Evolutionary conservation across 2,329 filamentous ascomycete genomes (phyloP).

Genomic region (Cytospora schulzeri): DNA sequence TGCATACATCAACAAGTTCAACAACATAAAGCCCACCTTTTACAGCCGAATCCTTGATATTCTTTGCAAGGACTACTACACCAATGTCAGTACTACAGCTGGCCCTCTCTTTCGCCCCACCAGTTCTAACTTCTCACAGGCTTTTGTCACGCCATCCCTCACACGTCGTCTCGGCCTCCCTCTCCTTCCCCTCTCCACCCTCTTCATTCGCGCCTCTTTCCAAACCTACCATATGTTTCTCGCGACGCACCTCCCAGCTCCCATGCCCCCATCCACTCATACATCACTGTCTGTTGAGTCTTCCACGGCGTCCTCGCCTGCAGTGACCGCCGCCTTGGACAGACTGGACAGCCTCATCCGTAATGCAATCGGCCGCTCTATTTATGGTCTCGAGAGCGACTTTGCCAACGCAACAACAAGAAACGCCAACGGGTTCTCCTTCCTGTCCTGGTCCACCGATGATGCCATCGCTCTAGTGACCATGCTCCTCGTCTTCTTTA

Average conservation of each 20-base stretch:
- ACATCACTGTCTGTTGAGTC: constrained; percentile 68
- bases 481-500: constrained; percentile 84
- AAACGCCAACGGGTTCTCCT: constrained; percentile 42
- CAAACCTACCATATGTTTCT: constrained; percentile 99
- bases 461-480: constrained; percentile 75
- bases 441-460: constrained; percentile 65
- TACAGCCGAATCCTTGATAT: constrained; percentile 92
- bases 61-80: constrained; percentile 96
- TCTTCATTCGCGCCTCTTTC: constrained; percentile 91
- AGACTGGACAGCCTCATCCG: constrained; percentile 78
- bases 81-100: constrained; percentile 63
- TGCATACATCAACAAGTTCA: constrained; percentile 97
- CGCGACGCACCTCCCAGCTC: constrained; percentile 79
- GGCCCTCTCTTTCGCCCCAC: neutral
- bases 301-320: constrained; percentile 66
- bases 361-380: constrained; percentile 73
- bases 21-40: constrained; percentile 89
- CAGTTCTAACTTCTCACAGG: constrained; percentile 48
- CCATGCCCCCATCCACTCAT: constrained; percentile 65
- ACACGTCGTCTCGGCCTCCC: constrained; percentile 88
- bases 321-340: constrained; percentile 75
- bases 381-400: constrained; percentile 61
- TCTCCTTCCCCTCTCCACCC: constrained; percentile 86
- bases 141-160: constrained; percentile 87
- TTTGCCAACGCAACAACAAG: constrained; percentile 17